Percentiles rank a stretch among this genome's conserved stretches.
These are phyloP conservation scores for Russula vinacea DNA, from an alignment of 768 basidiomycete species.

Conservation along the genomic window DNA sequence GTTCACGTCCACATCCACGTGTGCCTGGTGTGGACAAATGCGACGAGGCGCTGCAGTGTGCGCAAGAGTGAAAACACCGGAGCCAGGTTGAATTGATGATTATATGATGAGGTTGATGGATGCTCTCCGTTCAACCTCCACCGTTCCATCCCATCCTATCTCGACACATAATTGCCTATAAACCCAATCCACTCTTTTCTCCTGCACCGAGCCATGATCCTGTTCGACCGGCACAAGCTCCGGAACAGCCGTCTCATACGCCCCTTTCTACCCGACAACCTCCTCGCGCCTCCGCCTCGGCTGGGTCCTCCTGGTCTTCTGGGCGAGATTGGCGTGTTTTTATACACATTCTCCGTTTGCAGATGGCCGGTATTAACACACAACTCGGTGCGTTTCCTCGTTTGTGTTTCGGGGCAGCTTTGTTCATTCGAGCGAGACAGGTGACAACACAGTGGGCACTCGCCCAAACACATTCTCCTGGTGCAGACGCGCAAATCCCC, in stretches of 20 bases:
- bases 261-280: constrained; percentile 13
- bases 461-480: constrained; percentile 57
- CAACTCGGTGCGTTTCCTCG: constrained; percentile 9
- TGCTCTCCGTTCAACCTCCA: not conserved
- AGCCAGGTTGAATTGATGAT: not conserved
- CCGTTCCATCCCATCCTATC: not conserved
- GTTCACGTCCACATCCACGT: too few species aligned
- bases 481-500: constrained; percentile 82
- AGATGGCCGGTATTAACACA: constrained; percentile 49
- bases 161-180: not conserved
- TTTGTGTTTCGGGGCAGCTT: not conserved
- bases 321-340: constrained; percentile 67
- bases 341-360: constrained; percentile 47
- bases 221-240: not conserved
- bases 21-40: too few species aligned
- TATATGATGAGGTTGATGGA: not conserved
- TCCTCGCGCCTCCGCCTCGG: constrained; percentile 42
- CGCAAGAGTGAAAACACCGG: too few species aligned
- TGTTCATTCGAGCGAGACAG: not conserved
- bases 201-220: not conserved
- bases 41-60: too few species aligned
- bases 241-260: constrained; percentile 3
- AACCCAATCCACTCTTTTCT: not conserved
- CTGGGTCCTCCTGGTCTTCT: constrained; percentile 64
- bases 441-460: not conserved